Evolutionary conservation across 2,329 filamentous ascomycete genomes (phyloP).

Genomic region (Verticillium albo-atrum): DNA sequence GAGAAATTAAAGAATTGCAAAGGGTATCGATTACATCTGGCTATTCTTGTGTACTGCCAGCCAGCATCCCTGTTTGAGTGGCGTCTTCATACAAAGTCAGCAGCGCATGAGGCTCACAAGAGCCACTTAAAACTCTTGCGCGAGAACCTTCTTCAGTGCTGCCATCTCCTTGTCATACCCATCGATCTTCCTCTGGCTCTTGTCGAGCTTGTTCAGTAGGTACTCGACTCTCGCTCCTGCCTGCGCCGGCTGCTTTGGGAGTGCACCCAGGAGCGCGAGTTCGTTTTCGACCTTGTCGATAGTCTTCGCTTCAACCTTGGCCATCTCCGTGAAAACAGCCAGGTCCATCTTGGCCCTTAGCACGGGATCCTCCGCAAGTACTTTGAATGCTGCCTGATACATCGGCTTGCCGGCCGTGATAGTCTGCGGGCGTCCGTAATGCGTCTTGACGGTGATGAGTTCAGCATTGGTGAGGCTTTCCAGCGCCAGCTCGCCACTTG

Average conservation of each 20-base stretch:
- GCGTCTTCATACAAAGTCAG: not conserved
- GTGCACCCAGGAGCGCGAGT: constrained; percentile 61
- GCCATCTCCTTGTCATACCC: constrained; percentile 69
- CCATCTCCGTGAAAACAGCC: constrained; percentile 62
- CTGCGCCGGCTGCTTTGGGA: constrained; percentile 69
- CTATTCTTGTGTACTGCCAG: not conserved
- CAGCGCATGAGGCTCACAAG: no score
- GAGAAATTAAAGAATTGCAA: not conserved
- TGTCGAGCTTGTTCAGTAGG: constrained; percentile 67
- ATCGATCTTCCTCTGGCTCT: constrained; percentile 71
- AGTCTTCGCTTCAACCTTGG: constrained; percentile 65
- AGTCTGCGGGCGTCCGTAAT: constrained; percentile 70
- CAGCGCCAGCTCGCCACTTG: constrained; percentile 69
- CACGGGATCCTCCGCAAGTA: constrained; percentile 66
- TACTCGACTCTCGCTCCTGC: constrained; percentile 63
- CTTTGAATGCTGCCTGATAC: constrained; percentile 76
- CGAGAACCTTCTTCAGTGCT: constrained; percentile 66
- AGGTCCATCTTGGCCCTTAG: constrained; percentile 71
- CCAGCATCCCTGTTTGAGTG: not conserved
- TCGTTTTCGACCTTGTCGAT: constrained; percentile 80
- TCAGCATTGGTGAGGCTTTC: constrained; percentile 81
- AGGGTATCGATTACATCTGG: not conserved
- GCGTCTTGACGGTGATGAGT: constrained; percentile 70
- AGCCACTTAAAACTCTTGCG: constrained; percentile 8
- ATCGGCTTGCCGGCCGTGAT: constrained; percentile 83